Evolutionary conservation across 2,329 filamentous ascomycete genomes (phyloP).

Genomic region (Exophiala viscosa): DNA sequence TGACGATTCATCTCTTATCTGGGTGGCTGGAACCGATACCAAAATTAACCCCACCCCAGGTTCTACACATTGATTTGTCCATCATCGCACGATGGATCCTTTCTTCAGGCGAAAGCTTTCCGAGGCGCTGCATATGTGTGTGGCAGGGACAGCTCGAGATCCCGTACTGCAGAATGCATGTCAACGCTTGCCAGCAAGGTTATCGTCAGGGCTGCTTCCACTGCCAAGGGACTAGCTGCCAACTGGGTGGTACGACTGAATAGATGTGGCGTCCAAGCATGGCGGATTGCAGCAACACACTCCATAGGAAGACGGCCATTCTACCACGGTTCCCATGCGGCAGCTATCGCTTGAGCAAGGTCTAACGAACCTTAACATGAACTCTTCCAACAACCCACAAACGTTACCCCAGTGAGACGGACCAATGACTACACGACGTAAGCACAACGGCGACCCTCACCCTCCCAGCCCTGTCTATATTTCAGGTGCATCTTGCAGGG

Average conservation of each 20-base stretch:
- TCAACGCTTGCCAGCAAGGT: background rate
- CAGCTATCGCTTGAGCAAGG: background rate
- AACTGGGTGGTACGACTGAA: too few relatives aligned
- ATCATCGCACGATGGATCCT: background rate
- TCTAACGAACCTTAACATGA: background rate
- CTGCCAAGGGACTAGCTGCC: too few relatives aligned
- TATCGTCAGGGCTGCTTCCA: too few relatives aligned
- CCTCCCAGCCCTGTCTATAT: constrained; percentile 19
- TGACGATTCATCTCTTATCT: background rate
- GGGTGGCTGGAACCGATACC: constrained; percentile 6
- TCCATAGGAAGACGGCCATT: too few relatives aligned
- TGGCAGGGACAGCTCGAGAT: background rate
- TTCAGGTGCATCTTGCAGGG: background rate
- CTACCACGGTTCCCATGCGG: too few relatives aligned
- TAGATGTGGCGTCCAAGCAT: too few relatives aligned
- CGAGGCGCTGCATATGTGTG: background rate
- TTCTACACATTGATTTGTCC: constrained; percentile 3
- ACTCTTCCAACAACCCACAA: background rate
- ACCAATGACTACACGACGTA: constrained; percentile 1
- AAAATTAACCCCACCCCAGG: background rate
- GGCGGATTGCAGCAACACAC: too few relatives aligned
- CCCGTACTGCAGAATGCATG: background rate
- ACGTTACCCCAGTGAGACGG: constrained; percentile 2
- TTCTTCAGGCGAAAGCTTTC: background rate
- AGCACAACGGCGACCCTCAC: background rate